These are phyloP conservation scores for Tetracladium setigerum DNA, from an alignment of 495 filamentous ascomycete genomes.

Conservation along the genomic window DNA sequence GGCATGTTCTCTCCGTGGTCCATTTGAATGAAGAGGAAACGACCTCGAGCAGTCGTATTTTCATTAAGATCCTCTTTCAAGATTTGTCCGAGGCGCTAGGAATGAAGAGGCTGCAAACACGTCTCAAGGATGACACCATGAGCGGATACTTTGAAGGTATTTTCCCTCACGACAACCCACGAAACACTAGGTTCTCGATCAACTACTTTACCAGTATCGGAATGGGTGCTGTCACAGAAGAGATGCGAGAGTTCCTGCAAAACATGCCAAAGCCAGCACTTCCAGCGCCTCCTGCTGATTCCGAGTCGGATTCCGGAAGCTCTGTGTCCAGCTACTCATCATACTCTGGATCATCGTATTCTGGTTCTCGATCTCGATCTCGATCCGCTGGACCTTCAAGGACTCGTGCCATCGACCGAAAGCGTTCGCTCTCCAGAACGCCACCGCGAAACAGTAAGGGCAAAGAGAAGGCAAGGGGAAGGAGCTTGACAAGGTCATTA, in stretches of 20 bases:
- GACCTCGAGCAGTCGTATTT: conserved; percentile 89
- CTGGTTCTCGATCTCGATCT: conserved; percentile 26
- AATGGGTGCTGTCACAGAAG: conserved; percentile 89
- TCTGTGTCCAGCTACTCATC: conserved; percentile 60
- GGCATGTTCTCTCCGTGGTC: conserved; percentile 79
- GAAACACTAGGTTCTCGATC: conserved; percentile 92
- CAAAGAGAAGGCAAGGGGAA: conserved; percentile 11
- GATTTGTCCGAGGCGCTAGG: conserved; percentile 84
- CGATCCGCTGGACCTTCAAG: conserved; percentile 7
- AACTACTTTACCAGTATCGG: conserved; percentile 98
- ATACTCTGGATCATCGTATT: conserved; percentile 38
- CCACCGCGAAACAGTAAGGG: conserved; percentile 18
- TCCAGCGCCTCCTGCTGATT: conserved; percentile 55
- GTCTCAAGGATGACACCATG: conserved; percentile 68
- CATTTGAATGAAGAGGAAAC: conserved; percentile 96
- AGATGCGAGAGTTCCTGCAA: conserved; percentile 85
- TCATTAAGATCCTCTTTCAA: conserved; percentile 96
- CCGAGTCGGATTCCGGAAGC: conserved; percentile 55
- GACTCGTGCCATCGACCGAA: conserved; percentile 35
- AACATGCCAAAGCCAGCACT: conserved; percentile 73
- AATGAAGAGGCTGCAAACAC: conserved; percentile 65
- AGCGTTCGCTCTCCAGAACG: conserved; percentile 29
- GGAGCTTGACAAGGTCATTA: conserved; percentile 28
- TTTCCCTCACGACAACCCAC: conserved; percentile 82
- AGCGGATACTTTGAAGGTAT: conserved; percentile 75